Conservation (phyloP, 192 early-diverging fungal species). For the Diversispora epigaea region DNA sequence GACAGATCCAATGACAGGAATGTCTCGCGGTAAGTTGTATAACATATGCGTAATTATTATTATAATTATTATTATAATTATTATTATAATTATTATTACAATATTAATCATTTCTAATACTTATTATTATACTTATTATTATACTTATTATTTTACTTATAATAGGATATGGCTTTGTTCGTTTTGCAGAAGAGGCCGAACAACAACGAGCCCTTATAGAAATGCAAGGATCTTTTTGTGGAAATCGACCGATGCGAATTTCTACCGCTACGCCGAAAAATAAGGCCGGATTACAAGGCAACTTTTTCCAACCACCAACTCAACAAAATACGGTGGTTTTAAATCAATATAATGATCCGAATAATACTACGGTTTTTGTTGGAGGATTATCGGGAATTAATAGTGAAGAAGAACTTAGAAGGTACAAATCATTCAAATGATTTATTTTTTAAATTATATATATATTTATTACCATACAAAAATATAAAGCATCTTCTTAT, state of each 20-base stretch:
- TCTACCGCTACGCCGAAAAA: conserved; percentile 90
- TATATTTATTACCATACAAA: neutral
- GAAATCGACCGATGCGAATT: conserved; percentile 87
- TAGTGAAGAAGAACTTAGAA: conserved; percentile 82
- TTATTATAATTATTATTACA: neutral
- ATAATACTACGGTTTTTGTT: conserved; percentile 97
- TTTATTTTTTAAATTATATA: neutral
- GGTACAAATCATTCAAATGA: neutral
- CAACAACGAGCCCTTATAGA: conserved; percentile 84
- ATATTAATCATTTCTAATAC: neutral
- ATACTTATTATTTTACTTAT: conserved; percentile 8
- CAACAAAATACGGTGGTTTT: conserved; percentile 35
- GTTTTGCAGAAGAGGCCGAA: conserved; percentile 84
- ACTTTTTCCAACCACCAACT: conserved; percentile 42
- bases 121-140: neutral
- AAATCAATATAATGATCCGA: conserved; percentile 69
- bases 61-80: neutral
- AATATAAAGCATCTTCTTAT: too few species aligned
- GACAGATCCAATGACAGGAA: conserved; percentile 77
- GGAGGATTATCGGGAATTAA: conserved; percentile 83
- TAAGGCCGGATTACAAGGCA: conserved; percentile 49
- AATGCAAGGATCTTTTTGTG: conserved; percentile 83
- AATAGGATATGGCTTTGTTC: conserved; percentile 89
- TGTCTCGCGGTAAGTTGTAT: conserved; percentile 60
- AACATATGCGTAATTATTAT: neutral